Conservation (phyloP, 2,329 filamentous ascomycete genomes). For the Alternaria panax region DNA sequence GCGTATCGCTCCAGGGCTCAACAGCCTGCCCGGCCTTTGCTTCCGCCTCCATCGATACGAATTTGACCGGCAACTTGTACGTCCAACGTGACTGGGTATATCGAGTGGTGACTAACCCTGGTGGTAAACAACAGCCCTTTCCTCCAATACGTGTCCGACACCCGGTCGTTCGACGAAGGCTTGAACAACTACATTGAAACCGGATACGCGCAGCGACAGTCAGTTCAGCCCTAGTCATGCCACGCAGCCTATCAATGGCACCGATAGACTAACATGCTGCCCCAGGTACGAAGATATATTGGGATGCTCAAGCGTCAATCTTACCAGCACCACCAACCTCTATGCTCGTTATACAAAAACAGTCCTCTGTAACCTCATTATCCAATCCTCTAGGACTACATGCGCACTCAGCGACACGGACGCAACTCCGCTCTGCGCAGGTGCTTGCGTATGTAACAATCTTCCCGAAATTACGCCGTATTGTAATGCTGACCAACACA, state of each 20-base stretch:
- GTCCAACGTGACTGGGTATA: constrained; percentile 22
- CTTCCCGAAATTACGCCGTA: constrained; percentile 18
- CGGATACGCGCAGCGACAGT: constrained; percentile 81
- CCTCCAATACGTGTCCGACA: constrained; percentile 79
- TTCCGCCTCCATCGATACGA: constrained; percentile 74
- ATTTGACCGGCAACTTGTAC: constrained; percentile 70
- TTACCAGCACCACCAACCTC: constrained; percentile 78
- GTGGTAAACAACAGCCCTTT: constrained; percentile 71
- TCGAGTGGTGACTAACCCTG: constrained; percentile 2
- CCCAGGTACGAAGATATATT: constrained; percentile 80
- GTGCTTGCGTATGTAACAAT: constrained; percentile 74
- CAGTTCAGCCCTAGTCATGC: constrained; percentile 44
- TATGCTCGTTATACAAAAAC: constrained; percentile 95
- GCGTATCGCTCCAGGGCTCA: constrained; percentile 75
- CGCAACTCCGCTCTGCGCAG: constrained; percentile 82
- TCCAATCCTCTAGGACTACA: constrained; percentile 80
- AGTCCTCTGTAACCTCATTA: constrained; percentile 89
- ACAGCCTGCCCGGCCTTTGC: constrained; percentile 75
- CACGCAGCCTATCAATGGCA: not conserved
- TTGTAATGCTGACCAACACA: constrained; percentile 49
- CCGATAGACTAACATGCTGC: constrained; percentile 40
- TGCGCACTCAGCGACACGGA: constrained; percentile 72
- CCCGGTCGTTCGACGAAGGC: constrained; percentile 77
- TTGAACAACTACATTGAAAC: constrained; percentile 76
- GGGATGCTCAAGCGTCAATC: constrained; percentile 79